Conservation (phyloP, 345 rosid species). For the Acer saccharum region DNA sequence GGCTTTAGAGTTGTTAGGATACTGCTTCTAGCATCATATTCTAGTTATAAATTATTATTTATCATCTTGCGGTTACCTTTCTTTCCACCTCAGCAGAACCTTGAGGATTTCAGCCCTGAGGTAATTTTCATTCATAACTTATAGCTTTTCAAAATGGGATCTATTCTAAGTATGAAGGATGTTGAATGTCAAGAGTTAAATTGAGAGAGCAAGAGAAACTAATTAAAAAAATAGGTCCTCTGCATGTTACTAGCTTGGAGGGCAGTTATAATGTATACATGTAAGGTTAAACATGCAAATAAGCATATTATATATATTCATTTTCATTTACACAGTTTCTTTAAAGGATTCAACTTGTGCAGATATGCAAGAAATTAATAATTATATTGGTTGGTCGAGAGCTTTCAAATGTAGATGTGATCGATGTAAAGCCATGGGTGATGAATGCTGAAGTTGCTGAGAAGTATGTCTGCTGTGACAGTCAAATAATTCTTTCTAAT, state of each 20-base stretch:
- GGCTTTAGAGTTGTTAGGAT: slow-evolving; percentile 15
- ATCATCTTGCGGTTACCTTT: slow-evolving; percentile 65
- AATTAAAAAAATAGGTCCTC: not conserved
- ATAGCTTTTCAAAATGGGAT: slow-evolving; percentile 5
- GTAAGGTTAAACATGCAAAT: slow-evolving; percentile 8
- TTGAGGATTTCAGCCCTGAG: slow-evolving; percentile 73
- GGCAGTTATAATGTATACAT: not conserved
- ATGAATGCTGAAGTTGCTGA: slow-evolving; percentile 99
- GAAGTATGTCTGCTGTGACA: slow-evolving; percentile 57
- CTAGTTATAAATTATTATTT: not conserved
- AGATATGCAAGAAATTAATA: slow-evolving; percentile 85
- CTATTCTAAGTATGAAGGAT: not conserved
- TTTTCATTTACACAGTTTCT: slow-evolving; percentile 27
- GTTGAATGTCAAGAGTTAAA: not conserved
- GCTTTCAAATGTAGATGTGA: slow-evolving; percentile 74
- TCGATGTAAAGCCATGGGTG: slow-evolving; percentile 93
- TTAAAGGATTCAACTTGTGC: slow-evolving; percentile 48
- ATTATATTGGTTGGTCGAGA: slow-evolving; percentile 80
- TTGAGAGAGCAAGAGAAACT: slow-evolving; percentile 2
- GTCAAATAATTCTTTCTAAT: slow-evolving; percentile 68
- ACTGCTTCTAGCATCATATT: too few species aligned
- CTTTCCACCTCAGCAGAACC: slow-evolving; percentile 92
- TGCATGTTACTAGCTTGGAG: not conserved
- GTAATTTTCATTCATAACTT: slow-evolving; percentile 37
- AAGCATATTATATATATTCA: slow-evolving; percentile 6